These are phyloP conservation scores for Pelargonium nanum DNA, from an alignment of 345 rosid genomes.

Conservation along the genomic window DNA sequence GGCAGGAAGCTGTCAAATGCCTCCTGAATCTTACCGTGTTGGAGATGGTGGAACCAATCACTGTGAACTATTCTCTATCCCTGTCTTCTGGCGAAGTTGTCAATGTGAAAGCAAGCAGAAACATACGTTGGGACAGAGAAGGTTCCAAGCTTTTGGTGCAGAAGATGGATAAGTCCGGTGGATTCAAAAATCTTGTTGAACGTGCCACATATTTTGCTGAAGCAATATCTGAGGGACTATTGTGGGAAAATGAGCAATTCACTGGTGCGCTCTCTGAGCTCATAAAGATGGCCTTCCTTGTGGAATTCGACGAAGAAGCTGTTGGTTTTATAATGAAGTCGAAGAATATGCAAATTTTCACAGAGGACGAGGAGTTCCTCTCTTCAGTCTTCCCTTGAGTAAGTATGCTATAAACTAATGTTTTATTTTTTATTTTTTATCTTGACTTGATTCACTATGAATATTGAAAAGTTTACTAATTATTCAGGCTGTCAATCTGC, in stretches of 20 bases:
- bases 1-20: constrained; percentile 31
- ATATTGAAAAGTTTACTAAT: too few relatives aligned
- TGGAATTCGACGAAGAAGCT: constrained; percentile 41
- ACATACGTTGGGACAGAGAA: constrained; percentile 52
- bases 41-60: constrained; percentile 29
- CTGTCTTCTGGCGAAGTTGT: constrained; percentile 30
- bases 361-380: constrained; percentile 45
- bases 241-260: constrained; percentile 43
- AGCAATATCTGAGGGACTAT: constrained; percentile 38
- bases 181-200: constrained; percentile 26
- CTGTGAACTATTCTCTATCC: constrained; percentile 23
- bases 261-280: constrained; percentile 35
- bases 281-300: constrained; percentile 42
- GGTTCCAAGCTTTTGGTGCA: constrained; percentile 27
- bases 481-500: too few relatives aligned
- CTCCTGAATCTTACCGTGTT: constrained; percentile 27
- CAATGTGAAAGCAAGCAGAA: constrained; percentile 14
- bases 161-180: constrained; percentile 26
- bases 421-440: too few relatives aligned
- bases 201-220: constrained; percentile 50
- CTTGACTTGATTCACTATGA: neutral
- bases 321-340: constrained; percentile 42
- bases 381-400: constrained; percentile 6
- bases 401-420: neutral
- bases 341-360: constrained; percentile 37